Evolutionary conservation across 2,329 filamentous ascomycete species (phyloP), one percentile per base, ranked within the genome.

Genomic region (Claviceps digitariae): DNA sequence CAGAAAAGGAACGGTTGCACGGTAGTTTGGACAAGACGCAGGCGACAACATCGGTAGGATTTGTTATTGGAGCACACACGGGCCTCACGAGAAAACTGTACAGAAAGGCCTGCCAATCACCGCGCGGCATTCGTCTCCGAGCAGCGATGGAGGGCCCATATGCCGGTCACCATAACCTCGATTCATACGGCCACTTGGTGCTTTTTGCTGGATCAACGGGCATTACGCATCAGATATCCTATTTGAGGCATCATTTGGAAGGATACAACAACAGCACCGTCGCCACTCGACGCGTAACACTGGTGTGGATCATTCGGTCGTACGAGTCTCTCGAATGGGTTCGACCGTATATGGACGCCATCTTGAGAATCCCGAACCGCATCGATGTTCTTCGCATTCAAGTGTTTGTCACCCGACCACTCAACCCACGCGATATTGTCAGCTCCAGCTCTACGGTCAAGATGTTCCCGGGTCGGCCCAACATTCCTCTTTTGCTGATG

Each of bases 151-250:
- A 97, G 70, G 93, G 93, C 0, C 91, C 93, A 0, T 97, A 97
- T 65, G 84, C 82, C 4, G 84, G 84, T 44, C 84, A 89, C 64
- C 86, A 95, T 69, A 83, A 82, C 56, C 83, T 97, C 58, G 84
- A 90, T 68, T 96, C 90, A 8, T 97, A 96, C 68, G 91, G 93
- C 41, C 93, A 94, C 45, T 83, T 84, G 46, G 80, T 98, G 57
- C 83, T 98, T 54, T 90, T 96, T 64, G 90, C 91, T 13, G 90
- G 90, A 54, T 88, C 91, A 54, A 90, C 93, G 5, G 93, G 93
- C 57, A 97, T 98, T 69, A 95, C 91, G 1, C 91, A 97, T 67
- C 90, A 95, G 66, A 81, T 97, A 31, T 87, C 90, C 36, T 95
- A 94, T 67, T 78, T 96, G 9, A 84, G 83, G 53, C 84, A 93